Evolutionary conservation across 1,139 yeast species (phyloP).

Genomic region (Candida sp.): DNA sequence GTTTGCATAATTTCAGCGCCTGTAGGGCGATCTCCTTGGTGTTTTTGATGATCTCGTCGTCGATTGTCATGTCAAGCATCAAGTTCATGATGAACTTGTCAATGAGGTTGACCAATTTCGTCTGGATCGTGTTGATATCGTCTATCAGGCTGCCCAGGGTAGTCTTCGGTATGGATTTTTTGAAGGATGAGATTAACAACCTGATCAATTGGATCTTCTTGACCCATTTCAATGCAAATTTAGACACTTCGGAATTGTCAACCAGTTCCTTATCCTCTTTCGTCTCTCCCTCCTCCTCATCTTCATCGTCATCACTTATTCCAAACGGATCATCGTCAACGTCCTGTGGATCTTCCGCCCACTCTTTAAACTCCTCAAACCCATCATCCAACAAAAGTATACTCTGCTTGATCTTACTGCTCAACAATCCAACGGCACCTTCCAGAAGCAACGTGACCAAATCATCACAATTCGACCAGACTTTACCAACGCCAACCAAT

Average conservation of each 20-base stretch:
- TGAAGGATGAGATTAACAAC: constrained; percentile 55
- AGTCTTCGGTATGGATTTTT: constrained; percentile 54
- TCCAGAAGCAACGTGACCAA: constrained; percentile 39
- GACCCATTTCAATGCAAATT: constrained; percentile 52
- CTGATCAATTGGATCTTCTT: constrained; percentile 58
- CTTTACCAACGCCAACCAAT: constrained; percentile 61
- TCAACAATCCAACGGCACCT: constrained; percentile 58
- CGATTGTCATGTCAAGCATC: constrained; percentile 46
- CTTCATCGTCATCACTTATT: constrained; percentile 36
- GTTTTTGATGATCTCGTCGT: constrained; percentile 29
- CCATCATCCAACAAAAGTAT: constrained; percentile 62
- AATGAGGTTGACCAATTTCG: constrained; percentile 33
- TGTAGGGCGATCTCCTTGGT: constrained; percentile 28
- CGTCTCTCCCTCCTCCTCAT: constrained; percentile 22
- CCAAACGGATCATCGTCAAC: constrained; percentile 48
- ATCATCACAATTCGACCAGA: constrained; percentile 65
- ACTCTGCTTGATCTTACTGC: constrained; percentile 47
- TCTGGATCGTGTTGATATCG: constrained; percentile 33
- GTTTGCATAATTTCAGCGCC: constrained; percentile 33
- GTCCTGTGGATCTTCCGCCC: constrained; percentile 64
- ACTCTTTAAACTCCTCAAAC: constrained; percentile 64
- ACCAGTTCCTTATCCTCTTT: constrained; percentile 4
- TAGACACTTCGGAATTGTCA: constrained; percentile 29
- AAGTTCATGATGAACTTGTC: constrained; percentile 54
- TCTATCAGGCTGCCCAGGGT: constrained; percentile 41